phyloP scores from a whole-genome alignment of 345 rosid genomes.

The Eucalyptus cladocalyx region DNA sequence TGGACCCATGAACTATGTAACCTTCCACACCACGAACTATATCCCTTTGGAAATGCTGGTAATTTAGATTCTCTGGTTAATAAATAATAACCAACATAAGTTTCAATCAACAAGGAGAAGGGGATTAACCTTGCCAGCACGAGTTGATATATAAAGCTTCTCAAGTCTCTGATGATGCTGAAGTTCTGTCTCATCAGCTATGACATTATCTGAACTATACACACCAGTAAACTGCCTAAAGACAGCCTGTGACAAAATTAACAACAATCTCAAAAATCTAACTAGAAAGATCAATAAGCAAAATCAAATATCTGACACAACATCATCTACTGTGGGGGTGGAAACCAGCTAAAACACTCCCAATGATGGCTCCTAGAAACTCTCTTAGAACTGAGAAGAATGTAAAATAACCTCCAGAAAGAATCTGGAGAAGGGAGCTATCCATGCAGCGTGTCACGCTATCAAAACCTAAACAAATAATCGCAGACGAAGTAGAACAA shows the following conservation, averaged over 20 bases:
- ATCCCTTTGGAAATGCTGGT: slow-evolving; percentile 91
- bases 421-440: background rate
- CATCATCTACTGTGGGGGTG: background rate
- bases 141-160: slow-evolving; percentile 90
- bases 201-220: slow-evolving; percentile 59
- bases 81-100: background rate
- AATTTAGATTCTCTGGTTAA: background rate
- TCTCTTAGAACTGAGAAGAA: background rate
- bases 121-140: slow-evolving; percentile 68
- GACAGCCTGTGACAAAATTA: slow-evolving; percentile 49
- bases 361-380: background rate
- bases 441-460: background rate
- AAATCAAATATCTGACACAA: background rate
- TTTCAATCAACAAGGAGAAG: background rate
- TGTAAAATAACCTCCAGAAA: background rate
- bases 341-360: background rate
- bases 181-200: slow-evolving; percentile 74
- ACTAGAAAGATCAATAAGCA: background rate
- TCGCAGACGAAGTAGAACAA: background rate
- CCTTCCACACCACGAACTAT: slow-evolving; percentile 96
- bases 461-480: background rate
- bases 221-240: slow-evolving; percentile 82
- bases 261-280: background rate
- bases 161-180: slow-evolving; percentile 81
- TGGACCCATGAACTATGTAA: slow-evolving; percentile 73